These are phyloP conservation scores for Mimosa pudica DNA, from an alignment of 306 rosid species.

Conservation along the genomic window DNA sequence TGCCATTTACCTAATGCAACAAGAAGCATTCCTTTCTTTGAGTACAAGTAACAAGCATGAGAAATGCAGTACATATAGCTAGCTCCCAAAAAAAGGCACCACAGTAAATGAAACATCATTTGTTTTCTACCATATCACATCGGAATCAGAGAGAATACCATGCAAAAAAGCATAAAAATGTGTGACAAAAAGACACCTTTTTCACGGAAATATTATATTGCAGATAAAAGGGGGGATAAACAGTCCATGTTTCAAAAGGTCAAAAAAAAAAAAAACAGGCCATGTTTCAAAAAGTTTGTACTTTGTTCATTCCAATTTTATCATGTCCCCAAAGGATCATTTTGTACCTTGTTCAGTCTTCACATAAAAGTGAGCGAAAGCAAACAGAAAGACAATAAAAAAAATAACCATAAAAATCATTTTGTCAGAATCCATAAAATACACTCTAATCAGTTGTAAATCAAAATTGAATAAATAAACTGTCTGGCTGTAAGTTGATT, in stretches of 20 bases:
- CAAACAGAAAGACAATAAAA: conserved; percentile 15
- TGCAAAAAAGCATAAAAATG: conserved; percentile 1
- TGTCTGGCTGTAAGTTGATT: too few relatives aligned
- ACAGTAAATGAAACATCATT: not conserved
- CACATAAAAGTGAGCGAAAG: not conserved
- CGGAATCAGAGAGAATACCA: not conserved
- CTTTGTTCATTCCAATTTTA: not conserved
- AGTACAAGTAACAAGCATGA: conserved; percentile 5
- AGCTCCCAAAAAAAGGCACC: not conserved
- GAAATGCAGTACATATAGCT: not conserved
- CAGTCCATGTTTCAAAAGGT: not conserved
- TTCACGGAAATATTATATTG: not conserved
- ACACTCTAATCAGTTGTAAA: not conserved
- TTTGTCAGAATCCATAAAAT: not conserved
- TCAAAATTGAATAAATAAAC: not conserved
- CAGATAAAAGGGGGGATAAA: not conserved
- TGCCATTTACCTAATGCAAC: conserved; percentile 78
- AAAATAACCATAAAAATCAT: not conserved
- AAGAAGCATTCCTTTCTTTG: conserved; percentile 13
- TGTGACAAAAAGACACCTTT: conserved; percentile 2
- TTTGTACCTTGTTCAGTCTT: not conserved
- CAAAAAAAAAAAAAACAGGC: too few relatives aligned
- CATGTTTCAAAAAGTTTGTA: not conserved
- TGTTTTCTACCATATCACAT: not conserved
- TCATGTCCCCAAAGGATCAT: too few relatives aligned